Evolutionary conservation across 2,329 filamentous ascomycete species (phyloP), one percentile per base, ranked within the genome.

Genomic region (Neonectria sp.): DNA sequence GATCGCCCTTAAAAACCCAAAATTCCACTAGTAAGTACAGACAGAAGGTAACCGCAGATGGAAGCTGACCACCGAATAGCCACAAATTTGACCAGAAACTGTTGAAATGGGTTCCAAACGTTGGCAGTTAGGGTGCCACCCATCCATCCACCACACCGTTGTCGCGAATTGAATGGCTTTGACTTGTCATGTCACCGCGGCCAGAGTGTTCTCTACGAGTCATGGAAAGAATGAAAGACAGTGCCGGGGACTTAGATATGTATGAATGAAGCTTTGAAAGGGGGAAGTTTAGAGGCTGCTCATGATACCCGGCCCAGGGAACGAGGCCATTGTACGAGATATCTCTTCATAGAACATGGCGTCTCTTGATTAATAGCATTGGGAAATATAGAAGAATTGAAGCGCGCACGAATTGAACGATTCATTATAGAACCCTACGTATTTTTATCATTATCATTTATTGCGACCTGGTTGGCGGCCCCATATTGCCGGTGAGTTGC

Each of bases 1-100:
- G 55, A 83, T 81, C 51, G 84, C 89, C 0, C 73, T 92, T 64
- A 82, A 80, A 1, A 79, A 83, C 21, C 89, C 82, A 0, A 79
- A 87, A 4, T 90, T 82, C 68, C 80, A 89, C 67, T 82, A 82
- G 88, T 90, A 81, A 69, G 86, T 71, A 40, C 12, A 25, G 13
- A 7, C 17, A 11, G 12, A n/a, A 9, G 11, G 6, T 17, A 33
- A 9, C 21, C 11, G 25, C 31, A 1, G 11, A 17, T 15, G 7
- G 11, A 3, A 6, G 25, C 73, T 78, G 35, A 77, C 63, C 24
- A 7, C 21, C 12, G 17, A 43, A 4, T 43, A 86, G 84, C 4
- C 80, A 86, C 61, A 72, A 78, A 9, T 86, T 86, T 58, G 77
- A 84, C 25, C 75, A 82, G 15, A 69, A 77, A 11, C 75, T 77